Conservation (phyloP, 1,284 basidiomycete species). For the Hymenochaete sp. region DNA sequence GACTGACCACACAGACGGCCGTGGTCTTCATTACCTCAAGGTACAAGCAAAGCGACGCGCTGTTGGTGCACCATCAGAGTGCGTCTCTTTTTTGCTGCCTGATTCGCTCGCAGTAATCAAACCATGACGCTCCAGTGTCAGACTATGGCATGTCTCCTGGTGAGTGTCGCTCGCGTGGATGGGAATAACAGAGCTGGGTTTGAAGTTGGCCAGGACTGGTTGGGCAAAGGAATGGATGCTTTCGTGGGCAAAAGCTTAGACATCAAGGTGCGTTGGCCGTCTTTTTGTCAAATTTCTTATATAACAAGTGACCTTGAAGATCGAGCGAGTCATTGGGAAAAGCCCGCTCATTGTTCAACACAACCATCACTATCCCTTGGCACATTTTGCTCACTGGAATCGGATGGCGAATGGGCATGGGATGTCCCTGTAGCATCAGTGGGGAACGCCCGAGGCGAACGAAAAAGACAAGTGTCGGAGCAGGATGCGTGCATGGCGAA, state of each 20-base stretch:
- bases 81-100: constrained; percentile 51
- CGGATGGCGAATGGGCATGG: too few species aligned
- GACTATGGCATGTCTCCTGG: constrained; percentile 50
- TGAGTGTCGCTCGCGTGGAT: constrained; percentile 64
- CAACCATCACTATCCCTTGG: constrained; percentile 55
- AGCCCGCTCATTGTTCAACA: constrained; percentile 54
- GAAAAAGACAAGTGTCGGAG: too few species aligned
- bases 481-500: too few species aligned
- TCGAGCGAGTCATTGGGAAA: constrained; percentile 42
- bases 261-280: constrained; percentile 35
- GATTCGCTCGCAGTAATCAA: constrained; percentile 50
- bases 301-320: too few species aligned
- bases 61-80: too few species aligned
- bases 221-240: constrained; percentile 32
- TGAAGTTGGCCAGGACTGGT: constrained; percentile 42
- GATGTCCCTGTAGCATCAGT: too few species aligned
- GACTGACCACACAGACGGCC: too few species aligned
- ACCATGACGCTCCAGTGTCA: constrained; percentile 42
- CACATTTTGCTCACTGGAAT: constrained; percentile 43
- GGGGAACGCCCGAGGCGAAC: too few species aligned
- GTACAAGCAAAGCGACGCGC: too few species aligned
- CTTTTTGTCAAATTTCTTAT: too few species aligned
- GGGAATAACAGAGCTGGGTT: constrained; percentile 54
- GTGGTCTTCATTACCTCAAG: too few species aligned
- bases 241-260: constrained; percentile 42